phyloP scores from a whole-genome alignment of 257 asterid species.

The Solanum piurae region DNA sequence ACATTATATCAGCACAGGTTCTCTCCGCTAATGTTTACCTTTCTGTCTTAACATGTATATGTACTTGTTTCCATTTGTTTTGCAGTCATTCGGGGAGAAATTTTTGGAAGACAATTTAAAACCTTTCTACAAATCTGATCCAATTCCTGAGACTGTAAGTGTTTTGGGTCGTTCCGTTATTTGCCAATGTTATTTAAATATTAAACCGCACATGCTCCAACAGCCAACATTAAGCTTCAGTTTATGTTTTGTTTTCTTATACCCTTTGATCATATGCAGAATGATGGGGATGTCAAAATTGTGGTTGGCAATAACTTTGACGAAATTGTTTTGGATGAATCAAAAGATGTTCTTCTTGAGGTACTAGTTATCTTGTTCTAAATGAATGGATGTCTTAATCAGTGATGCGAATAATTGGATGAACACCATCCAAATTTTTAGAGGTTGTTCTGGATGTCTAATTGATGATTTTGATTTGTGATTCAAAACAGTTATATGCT shows the following conservation, averaged over 20 bases:
- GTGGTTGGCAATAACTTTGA: constrained; percentile 92
- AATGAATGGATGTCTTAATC: background rate
- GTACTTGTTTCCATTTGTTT: background rate
- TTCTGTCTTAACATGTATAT: background rate
- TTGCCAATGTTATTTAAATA: background rate
- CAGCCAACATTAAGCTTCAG: background rate
- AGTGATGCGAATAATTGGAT: background rate
- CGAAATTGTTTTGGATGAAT: constrained; percentile 85
- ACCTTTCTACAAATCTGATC: constrained; percentile 88
- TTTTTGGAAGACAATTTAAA: constrained; percentile 70
- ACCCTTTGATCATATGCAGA: constrained; percentile 29
- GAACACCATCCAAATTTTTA: background rate
- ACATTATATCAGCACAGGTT: background rate
- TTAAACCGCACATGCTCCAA: background rate
- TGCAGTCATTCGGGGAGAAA: constrained; percentile 69
- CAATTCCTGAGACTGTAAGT: constrained; percentile 74
- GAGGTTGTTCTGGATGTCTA: background rate
- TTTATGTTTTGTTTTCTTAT: background rate
- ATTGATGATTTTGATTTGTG: background rate
- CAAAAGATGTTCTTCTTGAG: constrained; percentile 98
- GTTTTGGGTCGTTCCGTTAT: background rate
- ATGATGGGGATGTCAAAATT: constrained; percentile 80
- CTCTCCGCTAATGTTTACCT: background rate
- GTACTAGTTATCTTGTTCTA: constrained; percentile 22
- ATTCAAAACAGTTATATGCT: constrained; percentile 55